Evolutionary conservation across 257 asterid genomes (phyloP), one percentile per base, ranked within the genome.

Genomic region (Ligustrum vulgare): DNA sequence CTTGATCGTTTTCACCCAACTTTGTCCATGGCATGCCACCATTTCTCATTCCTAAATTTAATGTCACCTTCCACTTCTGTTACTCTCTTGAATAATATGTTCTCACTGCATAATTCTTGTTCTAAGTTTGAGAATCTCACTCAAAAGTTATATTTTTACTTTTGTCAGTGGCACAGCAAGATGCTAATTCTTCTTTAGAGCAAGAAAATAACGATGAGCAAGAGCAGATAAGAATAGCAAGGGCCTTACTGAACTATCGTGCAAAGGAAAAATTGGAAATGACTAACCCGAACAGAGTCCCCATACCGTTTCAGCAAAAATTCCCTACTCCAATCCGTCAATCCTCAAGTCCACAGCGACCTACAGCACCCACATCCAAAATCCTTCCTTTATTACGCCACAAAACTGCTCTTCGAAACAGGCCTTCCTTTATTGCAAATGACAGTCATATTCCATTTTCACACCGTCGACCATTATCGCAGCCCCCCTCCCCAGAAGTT

Each of bases 221-320:
- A 33, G 98, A 92, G 65, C 96, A 89, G 75, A 87, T 89, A 70
- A 87, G 86, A 74, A 84, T 92, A 65, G 97, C 96, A 1, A 81
- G 96, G 77, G 96, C 96, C 15, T 67, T 92, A 75, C 87, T 80
- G 80, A 90, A 80, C 73, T 92, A 89, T 77, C 85, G 83, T 15
- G 73, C 79, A 70, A 91, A 83, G 77, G 87, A 69, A 58, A 84
- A 78, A 75, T 31, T 80, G 34, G 80, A 79, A 39, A 68, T 58
- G 69, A 56, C 77, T 12, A 80, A 78, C 76, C 63, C 80, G 2
- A 76, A 73, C 64, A 78, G 41, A 65, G 20, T 74, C 72, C 70
- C 86, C 4, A 31, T 79, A 49, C 88, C 90, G 23, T 88, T 87
- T 72, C 89, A 80, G 78, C 81, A 76, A 72, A 83, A 80, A 23